Conservation (phyloP, 2,329 filamentous ascomycete genomes). For the Penicillium sp. region DNA sequence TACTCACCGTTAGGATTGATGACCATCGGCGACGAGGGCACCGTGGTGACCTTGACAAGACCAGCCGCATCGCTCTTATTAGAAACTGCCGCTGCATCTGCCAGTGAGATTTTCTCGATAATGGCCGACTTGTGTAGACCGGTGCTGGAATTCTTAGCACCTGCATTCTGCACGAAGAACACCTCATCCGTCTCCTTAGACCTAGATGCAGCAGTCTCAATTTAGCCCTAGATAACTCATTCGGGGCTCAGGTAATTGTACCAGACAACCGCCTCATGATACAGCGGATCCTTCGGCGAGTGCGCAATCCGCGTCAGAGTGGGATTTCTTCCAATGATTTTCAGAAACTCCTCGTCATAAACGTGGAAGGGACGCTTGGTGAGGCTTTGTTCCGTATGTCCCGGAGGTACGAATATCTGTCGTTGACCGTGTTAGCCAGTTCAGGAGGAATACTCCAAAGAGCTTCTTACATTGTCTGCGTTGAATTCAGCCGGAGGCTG, state of each 20-base stretch:
- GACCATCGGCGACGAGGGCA: slow-evolving; percentile 2
- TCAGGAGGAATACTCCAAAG: background rate
- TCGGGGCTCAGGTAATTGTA: background rate
- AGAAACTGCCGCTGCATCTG: background rate
- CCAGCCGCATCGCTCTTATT: background rate
- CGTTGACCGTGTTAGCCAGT: background rate
- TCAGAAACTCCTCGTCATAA: background rate
- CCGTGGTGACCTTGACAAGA: background rate
- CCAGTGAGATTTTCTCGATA: slow-evolving; percentile 12
- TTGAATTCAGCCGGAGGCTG: slow-evolving; percentile 18
- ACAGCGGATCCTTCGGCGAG: background rate
- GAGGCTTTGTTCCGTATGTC: background rate
- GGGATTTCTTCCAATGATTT: background rate
- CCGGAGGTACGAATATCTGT: background rate
- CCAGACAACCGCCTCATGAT: slow-evolving; percentile 1
- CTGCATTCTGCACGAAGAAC: slow-evolving; percentile 25
- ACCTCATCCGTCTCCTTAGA: slow-evolving; percentile 20
- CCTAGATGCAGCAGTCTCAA: background rate
- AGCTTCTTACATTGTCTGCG: background rate
- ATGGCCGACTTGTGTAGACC: slow-evolving; percentile 11
- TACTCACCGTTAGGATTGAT: background rate
- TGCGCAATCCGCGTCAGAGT: background rate
- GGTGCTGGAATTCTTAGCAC: slow-evolving; percentile 12
- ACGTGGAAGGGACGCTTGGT: slow-evolving; percentile 1
- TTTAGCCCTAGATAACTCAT: background rate